These are phyloP conservation scores for Pouteria glomerata DNA, from an alignment of 148 eudicot genomes.

Conservation along the genomic window DNA sequence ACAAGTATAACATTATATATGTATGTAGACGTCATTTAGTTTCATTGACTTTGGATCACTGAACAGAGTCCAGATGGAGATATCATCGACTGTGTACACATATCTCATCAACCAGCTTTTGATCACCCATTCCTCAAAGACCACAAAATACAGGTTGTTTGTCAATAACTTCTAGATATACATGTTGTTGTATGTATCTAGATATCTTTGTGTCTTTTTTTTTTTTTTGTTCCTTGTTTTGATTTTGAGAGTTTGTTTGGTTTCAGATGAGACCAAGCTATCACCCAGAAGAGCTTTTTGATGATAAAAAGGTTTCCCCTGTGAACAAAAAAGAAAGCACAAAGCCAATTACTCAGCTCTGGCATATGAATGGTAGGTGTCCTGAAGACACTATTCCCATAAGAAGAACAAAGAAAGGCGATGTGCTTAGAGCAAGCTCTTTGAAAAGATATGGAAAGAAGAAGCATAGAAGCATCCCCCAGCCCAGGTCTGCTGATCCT, in stretches of 20 bases:
- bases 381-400: slow-evolving; percentile 75
- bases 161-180: background rate
- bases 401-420: slow-evolving; percentile 79
- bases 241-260: slow-evolving; percentile 5
- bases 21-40: too few species aligned
- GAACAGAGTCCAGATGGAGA: slow-evolving; percentile 97
- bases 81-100: slow-evolving; percentile 75
- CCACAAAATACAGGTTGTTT: slow-evolving; percentile 73
- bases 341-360: slow-evolving; percentile 53
- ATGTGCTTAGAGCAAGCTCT: slow-evolving; percentile 83
- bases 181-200: background rate
- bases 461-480: slow-evolving; percentile 54
- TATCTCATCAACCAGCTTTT: slow-evolving; percentile 82
- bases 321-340: slow-evolving; percentile 22
- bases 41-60: slow-evolving; percentile 10
- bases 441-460: slow-evolving; percentile 79
- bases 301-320: slow-evolving; percentile 43
- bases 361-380: slow-evolving; percentile 80
- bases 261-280: slow-evolving; percentile 72
- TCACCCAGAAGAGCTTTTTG: slow-evolving; percentile 80
- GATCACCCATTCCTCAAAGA: slow-evolving; percentile 93
- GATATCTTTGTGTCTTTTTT: background rate
- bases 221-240: background rate
- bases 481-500: slow-evolving; percentile 93
- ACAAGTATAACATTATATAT: too few species aligned